Conservation (phyloP, 164 flowering plant species). For the Tetracentron sinense region DNA sequence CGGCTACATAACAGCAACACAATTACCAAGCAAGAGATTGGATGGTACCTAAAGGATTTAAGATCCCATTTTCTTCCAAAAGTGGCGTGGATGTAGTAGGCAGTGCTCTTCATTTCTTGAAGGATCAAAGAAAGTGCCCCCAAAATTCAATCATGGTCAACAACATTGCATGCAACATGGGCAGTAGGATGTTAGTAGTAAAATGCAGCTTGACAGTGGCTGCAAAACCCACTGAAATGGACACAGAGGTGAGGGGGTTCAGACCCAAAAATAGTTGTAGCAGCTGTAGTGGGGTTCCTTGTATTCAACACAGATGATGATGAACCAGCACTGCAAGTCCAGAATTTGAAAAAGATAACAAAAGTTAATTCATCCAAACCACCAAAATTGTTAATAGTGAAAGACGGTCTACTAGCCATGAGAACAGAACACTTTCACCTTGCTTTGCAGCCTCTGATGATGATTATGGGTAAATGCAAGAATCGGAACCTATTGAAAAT, state of each 20-base stretch:
- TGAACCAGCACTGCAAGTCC: slow-evolving; percentile 36
- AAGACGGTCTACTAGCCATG: neutral
- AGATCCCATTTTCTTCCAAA: too few relatives aligned
- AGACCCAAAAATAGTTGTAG: slow-evolving; percentile 34
- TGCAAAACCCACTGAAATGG: slow-evolving; percentile 26
- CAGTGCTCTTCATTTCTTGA: too few relatives aligned
- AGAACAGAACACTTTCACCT: slow-evolving; percentile 2
- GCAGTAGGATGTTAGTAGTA: slow-evolving; percentile 26
- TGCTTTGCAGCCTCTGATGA: neutral
- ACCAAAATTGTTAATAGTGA: neutral
- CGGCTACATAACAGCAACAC: too few relatives aligned
- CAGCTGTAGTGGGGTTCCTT: slow-evolving; percentile 44
- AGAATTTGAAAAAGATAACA: neutral
- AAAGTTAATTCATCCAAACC: neutral
- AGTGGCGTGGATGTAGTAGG: too few relatives aligned
- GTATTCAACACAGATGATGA: slow-evolving; percentile 42
- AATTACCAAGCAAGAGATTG: too few relatives aligned
- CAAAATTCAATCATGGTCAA: too few relatives aligned
- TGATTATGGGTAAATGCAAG: slow-evolving; percentile 57
- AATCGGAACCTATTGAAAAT: slow-evolving; percentile 50
- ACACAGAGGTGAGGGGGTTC: slow-evolving; percentile 42
- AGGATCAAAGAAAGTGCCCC: too few relatives aligned
- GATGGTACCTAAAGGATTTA: too few relatives aligned
- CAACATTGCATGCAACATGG: neutral
- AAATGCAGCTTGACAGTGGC: slow-evolving; percentile 22